phyloP scores from a whole-genome alignment of 2,329 filamentous ascomycete genomes.

The Coniochaeta prunicola region DNA sequence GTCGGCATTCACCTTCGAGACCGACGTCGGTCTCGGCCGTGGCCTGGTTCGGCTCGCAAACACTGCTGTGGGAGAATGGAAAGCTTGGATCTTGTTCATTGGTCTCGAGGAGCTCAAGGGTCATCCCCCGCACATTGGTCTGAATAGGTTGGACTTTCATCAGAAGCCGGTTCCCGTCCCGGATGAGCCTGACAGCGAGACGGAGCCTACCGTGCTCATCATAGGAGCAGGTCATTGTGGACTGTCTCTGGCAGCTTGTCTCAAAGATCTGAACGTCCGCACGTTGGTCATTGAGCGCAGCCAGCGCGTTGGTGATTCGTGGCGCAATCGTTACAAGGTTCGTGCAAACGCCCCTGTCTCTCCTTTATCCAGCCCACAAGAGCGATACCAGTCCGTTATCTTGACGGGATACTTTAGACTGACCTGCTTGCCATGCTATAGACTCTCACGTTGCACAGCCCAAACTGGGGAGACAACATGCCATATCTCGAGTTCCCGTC shows the following conservation, averaged over 20 bases:
- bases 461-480: conserved; percentile 25
- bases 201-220: not conserved
- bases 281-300: not conserved
- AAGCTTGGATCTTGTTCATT: not conserved
- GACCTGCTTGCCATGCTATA: not conserved
- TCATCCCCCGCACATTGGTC: not conserved
- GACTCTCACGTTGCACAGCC: not conserved
- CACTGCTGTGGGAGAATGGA: not conserved
- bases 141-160: not conserved
- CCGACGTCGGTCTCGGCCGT: not conserved
- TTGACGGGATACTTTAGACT: too few relatives aligned
- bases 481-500: conserved; percentile 51
- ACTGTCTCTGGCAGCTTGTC: not conserved
- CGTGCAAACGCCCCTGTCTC: not conserved
- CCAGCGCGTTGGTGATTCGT: not conserved
- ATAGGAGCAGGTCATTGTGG: not conserved
- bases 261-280: not conserved
- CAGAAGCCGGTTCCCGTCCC: not conserved
- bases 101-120: not conserved
- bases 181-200: not conserved
- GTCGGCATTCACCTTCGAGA: not conserved
- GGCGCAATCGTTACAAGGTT: not conserved
- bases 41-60: not conserved
- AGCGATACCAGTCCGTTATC: too few relatives aligned
- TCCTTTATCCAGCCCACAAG: too few relatives aligned